phyloP scores from a whole-genome alignment of 208 protist genomes.

The Sergeia podlipaevii region DNA sequence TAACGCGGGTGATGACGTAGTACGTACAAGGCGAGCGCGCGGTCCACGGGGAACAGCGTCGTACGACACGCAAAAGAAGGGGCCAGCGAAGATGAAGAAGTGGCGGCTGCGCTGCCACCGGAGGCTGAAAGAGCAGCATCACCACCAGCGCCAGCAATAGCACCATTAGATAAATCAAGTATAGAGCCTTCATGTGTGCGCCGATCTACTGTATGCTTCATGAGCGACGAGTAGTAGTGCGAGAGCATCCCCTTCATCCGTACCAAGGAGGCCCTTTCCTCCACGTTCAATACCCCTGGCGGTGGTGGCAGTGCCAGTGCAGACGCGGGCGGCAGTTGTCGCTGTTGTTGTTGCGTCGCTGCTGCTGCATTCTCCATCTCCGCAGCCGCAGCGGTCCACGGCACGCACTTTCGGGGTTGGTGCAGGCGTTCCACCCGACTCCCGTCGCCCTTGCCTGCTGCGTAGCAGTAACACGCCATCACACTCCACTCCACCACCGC shows the following conservation, averaged over 20 bases:
- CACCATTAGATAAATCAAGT: too few relatives aligned
- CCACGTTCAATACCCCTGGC: slow-evolving; percentile 15
- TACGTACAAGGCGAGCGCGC: slow-evolving; percentile 35
- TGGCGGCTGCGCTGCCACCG: not conserved
- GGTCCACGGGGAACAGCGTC: slow-evolving; percentile 45
- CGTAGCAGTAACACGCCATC: slow-evolving; percentile 36
- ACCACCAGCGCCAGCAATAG: not conserved
- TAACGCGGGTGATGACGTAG: slow-evolving; percentile 69
- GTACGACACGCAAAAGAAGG: slow-evolving; percentile 20
- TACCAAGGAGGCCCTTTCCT: slow-evolving; percentile 20
- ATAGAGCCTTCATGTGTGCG: too few relatives aligned
- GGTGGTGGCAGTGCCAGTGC: slow-evolving; percentile 14
- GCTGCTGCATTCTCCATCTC: slow-evolving; percentile 2
- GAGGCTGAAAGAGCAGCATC: not conserved
- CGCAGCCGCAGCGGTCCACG: not conserved
- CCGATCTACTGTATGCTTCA: too few relatives aligned
- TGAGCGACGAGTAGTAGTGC: slow-evolving; percentile 36
- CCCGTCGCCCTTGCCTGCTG: slow-evolving; percentile 10
- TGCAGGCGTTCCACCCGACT: slow-evolving; percentile 4
- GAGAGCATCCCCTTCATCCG: slow-evolving; percentile 50
- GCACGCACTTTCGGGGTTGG: not conserved
- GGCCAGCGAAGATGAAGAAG: not conserved
- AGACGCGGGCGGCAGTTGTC: too few relatives aligned
- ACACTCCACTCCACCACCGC: slow-evolving; percentile 35
- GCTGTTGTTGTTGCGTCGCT: not conserved